phyloP scores from a whole-genome alignment of 139 green algal species.

The Closterium sp. region DNA sequence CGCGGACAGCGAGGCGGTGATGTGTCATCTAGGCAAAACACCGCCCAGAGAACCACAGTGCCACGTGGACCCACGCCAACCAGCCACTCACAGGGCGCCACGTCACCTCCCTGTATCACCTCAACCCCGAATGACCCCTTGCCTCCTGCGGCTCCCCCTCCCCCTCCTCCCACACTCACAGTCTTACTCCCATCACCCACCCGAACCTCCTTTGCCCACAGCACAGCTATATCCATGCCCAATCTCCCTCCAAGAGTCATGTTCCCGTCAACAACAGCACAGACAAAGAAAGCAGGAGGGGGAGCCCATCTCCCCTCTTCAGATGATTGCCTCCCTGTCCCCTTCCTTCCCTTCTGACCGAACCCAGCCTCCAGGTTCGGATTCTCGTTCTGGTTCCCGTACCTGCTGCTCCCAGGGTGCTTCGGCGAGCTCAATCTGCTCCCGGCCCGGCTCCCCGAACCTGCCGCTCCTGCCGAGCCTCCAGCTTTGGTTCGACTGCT shows the following conservation, averaged over 20 bases:
- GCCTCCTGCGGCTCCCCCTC: neutral
- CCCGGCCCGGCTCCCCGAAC: neutral
- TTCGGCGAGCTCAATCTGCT: neutral
- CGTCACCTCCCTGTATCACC: conserved; percentile 2
- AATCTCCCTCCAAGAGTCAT: neutral
- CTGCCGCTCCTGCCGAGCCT: conserved; percentile 3
- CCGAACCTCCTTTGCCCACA: conserved; percentile 8
- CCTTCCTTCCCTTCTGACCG: neutral
- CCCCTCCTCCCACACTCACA: neutral
- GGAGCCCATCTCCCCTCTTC: neutral
- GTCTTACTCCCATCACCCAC: neutral
- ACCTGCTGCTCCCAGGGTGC: neutral
- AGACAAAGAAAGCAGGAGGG: conserved; percentile 10
- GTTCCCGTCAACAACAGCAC: conserved; percentile 1
- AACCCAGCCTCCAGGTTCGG: neutral
- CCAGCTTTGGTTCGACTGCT: neutral
- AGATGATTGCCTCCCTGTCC: neutral
- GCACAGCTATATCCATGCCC: neutral
- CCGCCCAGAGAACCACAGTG: conserved; percentile 13
- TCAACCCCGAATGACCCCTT: neutral
- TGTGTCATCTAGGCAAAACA: conserved; percentile 10
- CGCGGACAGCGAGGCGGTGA: conserved; percentile 14
- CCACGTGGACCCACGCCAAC: conserved; percentile 2
- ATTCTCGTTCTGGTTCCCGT: neutral
- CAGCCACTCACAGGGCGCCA: conserved; percentile 30